These are phyloP conservation scores for Dipteronia dyeriana DNA, from an alignment of 345 rosid genomes.

Conservation along the genomic window DNA sequence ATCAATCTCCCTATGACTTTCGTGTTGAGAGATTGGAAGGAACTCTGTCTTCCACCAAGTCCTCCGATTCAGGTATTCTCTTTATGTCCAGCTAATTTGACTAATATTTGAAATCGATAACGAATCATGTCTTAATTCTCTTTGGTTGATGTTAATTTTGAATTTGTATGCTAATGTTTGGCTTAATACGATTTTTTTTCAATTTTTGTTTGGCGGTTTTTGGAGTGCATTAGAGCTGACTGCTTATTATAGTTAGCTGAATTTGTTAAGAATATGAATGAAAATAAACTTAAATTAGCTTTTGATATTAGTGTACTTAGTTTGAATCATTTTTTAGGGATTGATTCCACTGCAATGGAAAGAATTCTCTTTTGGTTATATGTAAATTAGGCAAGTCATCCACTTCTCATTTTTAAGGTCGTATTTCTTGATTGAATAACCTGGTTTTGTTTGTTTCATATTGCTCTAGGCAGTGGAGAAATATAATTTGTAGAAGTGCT, in stretches of 20 bases:
- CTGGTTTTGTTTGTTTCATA: not conserved
- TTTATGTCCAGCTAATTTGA: not conserved
- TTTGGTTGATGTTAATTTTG: not conserved
- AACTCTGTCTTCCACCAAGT: constrained; percentile 47
- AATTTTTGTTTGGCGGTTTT: not conserved
- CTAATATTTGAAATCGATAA: not conserved
- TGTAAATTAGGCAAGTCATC: constrained; percentile 70
- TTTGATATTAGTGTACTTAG: not conserved
- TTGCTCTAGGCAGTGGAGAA: not conserved
- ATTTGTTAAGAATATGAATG: not conserved
- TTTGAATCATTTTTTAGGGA: constrained; percentile 32
- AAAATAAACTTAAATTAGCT: not conserved
- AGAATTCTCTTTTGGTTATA: constrained; percentile 65
- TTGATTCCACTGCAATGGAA: constrained; percentile 50
- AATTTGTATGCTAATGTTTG: not conserved
- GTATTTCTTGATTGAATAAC: not conserved
- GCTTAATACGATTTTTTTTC: not conserved
- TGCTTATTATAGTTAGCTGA: not conserved
- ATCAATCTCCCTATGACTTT: constrained; percentile 85
- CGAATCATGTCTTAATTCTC: too few species aligned
- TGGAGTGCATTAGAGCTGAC: not conserved
- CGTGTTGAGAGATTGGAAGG: constrained; percentile 90
- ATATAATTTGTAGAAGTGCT: not conserved
- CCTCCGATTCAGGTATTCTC: constrained; percentile 52
- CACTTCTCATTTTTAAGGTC: constrained; percentile 3